A percentile compares a stretch with the other conserved stretches of the same genome.
These are phyloP conservation scores for Plasmodium inui DNA, from an alignment of 169 alveolate species.

Conservation along the genomic window DNA sequence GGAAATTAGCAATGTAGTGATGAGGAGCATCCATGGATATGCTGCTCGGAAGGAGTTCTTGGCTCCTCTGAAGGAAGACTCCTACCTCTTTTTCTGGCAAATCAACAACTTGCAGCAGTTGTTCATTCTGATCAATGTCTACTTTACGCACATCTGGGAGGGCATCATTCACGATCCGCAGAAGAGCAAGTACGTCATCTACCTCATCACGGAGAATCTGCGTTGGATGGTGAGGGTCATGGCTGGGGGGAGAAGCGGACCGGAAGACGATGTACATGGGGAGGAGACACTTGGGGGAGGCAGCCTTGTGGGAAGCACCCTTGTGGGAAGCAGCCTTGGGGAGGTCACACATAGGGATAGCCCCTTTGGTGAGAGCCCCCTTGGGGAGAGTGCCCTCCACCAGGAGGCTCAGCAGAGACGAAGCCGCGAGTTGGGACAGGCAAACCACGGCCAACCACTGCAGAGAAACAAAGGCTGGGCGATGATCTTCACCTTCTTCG, in stretches of 20 bases:
- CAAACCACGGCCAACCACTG: neutral
- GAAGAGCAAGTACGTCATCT: conserved; percentile 10
- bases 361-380: too few species aligned
- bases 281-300: too few species aligned
- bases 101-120: conserved; percentile 13
- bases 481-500: conserved; percentile 16
- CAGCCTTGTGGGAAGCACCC: too few species aligned
- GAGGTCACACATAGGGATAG: too few species aligned
- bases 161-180: neutral
- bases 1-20: conserved; percentile 9
- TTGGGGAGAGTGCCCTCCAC: neutral
- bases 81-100: conserved; percentile 9
- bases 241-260: neutral
- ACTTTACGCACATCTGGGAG: conserved; percentile 30
- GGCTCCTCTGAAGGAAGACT: conserved; percentile 5
- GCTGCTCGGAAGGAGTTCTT: conserved; percentile 10
- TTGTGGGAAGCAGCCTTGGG: too few species aligned
- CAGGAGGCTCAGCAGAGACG: neutral
- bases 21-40: neutral
- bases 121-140: conserved; percentile 16
- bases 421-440: neutral
- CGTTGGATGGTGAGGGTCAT: neutral
- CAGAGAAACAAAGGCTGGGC: neutral
- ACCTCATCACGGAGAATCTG: conserved; percentile 6
- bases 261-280: too few species aligned